Evolutionary conservation across 177 flowering plant genomes (phyloP).

Genomic region (Telopea speciosissima): DNA sequence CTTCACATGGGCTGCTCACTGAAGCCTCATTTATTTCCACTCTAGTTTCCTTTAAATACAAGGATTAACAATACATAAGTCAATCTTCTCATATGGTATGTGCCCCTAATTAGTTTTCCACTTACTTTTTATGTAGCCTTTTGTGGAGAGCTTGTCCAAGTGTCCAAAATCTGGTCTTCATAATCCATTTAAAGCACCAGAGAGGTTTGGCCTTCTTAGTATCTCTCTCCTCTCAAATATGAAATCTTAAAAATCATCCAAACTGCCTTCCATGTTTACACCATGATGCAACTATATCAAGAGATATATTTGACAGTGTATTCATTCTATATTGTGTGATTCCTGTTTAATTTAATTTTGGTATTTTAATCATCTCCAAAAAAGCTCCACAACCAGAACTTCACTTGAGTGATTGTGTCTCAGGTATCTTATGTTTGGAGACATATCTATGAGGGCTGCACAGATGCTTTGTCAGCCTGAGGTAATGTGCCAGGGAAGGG

Average conservation of each 20-base stretch:
- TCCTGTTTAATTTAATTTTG: not conserved
- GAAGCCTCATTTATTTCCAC: not conserved
- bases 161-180: not conserved
- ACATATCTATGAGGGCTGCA: slow-evolving; percentile 77
- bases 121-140: not conserved
- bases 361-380: not conserved
- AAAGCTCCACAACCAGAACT: not conserved
- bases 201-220: not conserved
- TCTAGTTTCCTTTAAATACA: not conserved
- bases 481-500: slow-evolving; percentile 28
- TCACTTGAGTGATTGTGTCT: slow-evolving; percentile 10
- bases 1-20: not conserved
- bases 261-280: not conserved
- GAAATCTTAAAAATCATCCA: not conserved
- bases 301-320: not conserved
- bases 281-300: not conserved
- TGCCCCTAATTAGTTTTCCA: not conserved
- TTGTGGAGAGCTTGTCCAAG: not conserved
- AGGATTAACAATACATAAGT: no score
- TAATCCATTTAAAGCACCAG: not conserved
- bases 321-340: not conserved
- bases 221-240: not conserved
- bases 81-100: not conserved
- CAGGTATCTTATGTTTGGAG: slow-evolving; percentile 91
- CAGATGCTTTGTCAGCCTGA: slow-evolving; percentile 79